phyloP scores from a whole-genome alignment of 179 eudicot genomes.

The Silene coronaria region DNA sequence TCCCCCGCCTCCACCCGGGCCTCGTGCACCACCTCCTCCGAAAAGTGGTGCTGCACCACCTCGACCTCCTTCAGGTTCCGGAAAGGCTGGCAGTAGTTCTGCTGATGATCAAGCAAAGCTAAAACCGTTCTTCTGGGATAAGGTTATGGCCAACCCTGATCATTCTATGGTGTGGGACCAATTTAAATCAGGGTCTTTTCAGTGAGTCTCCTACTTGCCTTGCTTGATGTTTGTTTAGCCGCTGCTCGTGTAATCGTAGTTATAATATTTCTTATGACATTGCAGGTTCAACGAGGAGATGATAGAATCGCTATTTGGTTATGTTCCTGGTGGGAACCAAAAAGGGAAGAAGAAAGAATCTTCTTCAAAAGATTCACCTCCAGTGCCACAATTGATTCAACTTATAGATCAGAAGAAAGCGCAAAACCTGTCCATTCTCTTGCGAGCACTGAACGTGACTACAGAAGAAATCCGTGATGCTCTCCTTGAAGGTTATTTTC shows the following conservation, averaged over 20 bases:
- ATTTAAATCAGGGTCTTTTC: conserved; percentile 82
- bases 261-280: conserved; percentile 5
- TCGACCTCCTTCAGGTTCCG: conserved; percentile 44
- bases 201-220: conserved; percentile 45
- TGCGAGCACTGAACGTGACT: conserved; percentile 80
- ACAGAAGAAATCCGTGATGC: conserved; percentile 91
- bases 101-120: conserved; percentile 54
- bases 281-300: conserved; percentile 90
- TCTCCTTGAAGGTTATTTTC: conserved; percentile 62
- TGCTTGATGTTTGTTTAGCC: neutral
- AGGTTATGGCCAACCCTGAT: conserved; percentile 83
- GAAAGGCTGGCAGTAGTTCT: conserved; percentile 29
- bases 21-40: conserved; percentile 62
- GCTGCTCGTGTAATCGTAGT: neutral
- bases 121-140: conserved; percentile 99
- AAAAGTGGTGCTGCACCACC: conserved; percentile 45
- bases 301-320: conserved; percentile 91
- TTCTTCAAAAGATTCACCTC: conserved; percentile 39
- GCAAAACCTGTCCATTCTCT: conserved; percentile 76
- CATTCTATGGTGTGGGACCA: conserved; percentile 99
- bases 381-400: conserved; percentile 47
- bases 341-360: conserved; percentile 41
- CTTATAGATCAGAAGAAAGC: conserved; percentile 78
- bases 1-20: conserved; percentile 49
- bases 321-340: conserved; percentile 47